Base-by-base conservation (phyloP, 176 grass and related monocot genomes). In the Oryza rufipogon region DNA sequence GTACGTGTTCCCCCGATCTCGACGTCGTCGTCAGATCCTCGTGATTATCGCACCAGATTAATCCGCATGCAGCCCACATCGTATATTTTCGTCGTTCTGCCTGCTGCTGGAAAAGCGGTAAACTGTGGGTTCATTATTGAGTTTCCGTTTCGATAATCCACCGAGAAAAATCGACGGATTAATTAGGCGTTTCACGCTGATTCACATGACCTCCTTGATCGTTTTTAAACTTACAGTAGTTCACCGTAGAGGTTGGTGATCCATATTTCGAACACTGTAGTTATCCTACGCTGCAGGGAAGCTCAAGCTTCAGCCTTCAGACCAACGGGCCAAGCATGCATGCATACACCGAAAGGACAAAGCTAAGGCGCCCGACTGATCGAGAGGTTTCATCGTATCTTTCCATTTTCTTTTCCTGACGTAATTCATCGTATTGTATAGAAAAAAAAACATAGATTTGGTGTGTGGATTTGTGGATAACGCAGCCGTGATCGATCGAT, bases 391-490 rank as follows among this genome's bases (percentile, higher is more conserved):
- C 54, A 58, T 58, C 54, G 7, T 9, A n/a, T n/a, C 52, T 56
- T 58, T 7, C 52, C 4, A 8, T 8, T 41, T 8, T 44, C 42
- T 44, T 44, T 7, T 58, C 8, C 6, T 58, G 54, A 58, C 54
- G 54, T 9, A 0, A 2, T 58, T 63, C 58, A 11, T 23, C 58
- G 20, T 63, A 63, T 22, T 0, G 1, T n/a, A 5, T n/a, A 5
- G 3, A 25, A 63, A 63, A 41, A 38, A 3, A 36, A 36, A 20
- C 25, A 75, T 2, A 30, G 72, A n/a, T 60, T 58, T 76, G 51
- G 49, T 36, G 32, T 20, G 49, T n/a, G 49, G 25, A 12, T 33
- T 32, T 63, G 38, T 61, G 80, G 80, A 82, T 82, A 46, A 82
- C 10, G 7, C 47, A 56, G 5, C 19, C 54, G 54, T 58, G 54